Evolutionary conservation across 2,329 filamentous ascomycete genomes (phyloP).

Genomic region (Pyrenophora tritici-repentis): DNA sequence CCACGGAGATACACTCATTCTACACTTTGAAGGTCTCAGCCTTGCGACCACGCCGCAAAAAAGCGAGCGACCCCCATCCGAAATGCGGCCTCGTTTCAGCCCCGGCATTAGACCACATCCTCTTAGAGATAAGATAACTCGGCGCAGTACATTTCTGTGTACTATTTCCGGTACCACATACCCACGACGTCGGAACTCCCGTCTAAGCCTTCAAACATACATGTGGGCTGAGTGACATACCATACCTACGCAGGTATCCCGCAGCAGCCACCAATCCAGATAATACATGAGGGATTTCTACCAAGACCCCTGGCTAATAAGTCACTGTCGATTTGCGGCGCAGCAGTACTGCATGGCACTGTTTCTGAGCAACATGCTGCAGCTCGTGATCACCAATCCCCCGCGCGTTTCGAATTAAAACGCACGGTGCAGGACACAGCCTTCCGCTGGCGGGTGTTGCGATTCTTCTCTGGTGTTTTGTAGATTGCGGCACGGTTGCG

Average conservation of each 20-base stretch:
- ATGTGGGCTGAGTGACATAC: background rate
- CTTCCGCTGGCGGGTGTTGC: background rate
- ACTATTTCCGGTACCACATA: background rate
- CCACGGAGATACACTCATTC: background rate
- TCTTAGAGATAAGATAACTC: background rate
- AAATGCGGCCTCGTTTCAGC: slow-evolving; percentile 2
- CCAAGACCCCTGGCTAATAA: background rate
- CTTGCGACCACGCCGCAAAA: background rate
- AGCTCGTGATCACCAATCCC: background rate
- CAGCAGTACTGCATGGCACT: background rate
- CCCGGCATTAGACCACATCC: background rate
- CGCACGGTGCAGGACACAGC: background rate
- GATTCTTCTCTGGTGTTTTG: background rate
- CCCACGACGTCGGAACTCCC: background rate
- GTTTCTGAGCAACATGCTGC: slow-evolving; percentile 1
- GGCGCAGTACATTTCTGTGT: background rate
- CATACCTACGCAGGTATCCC: background rate
- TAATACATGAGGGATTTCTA: background rate
- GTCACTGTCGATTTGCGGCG: background rate
- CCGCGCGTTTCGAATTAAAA: background rate
- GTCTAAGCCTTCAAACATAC: background rate
- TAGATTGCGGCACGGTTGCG: background rate
- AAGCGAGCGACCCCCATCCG: background rate
- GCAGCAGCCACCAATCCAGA: too few relatives aligned
- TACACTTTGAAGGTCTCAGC: background rate